These are phyloP conservation scores for Camelina sativa DNA, from an alignment of 345 rosid genomes.

Conservation along the genomic window DNA sequence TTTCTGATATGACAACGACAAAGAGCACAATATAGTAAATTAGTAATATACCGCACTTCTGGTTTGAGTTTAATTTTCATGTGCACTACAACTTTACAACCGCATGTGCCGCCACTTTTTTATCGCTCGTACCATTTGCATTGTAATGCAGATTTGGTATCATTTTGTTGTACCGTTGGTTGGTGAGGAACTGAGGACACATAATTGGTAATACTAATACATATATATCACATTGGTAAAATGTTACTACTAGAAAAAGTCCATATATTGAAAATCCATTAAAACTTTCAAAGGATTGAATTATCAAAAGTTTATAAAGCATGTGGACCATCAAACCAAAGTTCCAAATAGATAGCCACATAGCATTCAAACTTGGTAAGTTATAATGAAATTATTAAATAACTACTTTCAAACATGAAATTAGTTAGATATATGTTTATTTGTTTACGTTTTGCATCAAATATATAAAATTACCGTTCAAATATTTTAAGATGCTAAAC, in stretches of 20 bases:
- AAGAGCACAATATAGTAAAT: too few species aligned
- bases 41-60: neutral
- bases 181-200: neutral
- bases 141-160: neutral
- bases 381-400: neutral
- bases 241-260: neutral
- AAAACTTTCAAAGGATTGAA: conserved; percentile 2
- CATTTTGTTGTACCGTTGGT: neutral
- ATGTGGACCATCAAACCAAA: conserved; percentile 6
- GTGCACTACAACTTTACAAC: conserved; percentile 2
- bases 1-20: too few species aligned
- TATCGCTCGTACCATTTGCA: neutral
- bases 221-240: neutral
- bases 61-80: neutral
- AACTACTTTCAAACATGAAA: too few species aligned
- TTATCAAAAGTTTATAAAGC: conserved; percentile 14
- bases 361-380: neutral
- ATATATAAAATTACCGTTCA: neutral
- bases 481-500: neutral
- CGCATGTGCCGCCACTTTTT: neutral
- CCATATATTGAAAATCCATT: neutral
- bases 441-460: conserved; percentile 10
- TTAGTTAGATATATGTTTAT: neutral
- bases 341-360: neutral
- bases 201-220: neutral